Base-by-base conservation (phyloP, 208 protist genomes). In the Novymonas esmeraldas region DNA sequence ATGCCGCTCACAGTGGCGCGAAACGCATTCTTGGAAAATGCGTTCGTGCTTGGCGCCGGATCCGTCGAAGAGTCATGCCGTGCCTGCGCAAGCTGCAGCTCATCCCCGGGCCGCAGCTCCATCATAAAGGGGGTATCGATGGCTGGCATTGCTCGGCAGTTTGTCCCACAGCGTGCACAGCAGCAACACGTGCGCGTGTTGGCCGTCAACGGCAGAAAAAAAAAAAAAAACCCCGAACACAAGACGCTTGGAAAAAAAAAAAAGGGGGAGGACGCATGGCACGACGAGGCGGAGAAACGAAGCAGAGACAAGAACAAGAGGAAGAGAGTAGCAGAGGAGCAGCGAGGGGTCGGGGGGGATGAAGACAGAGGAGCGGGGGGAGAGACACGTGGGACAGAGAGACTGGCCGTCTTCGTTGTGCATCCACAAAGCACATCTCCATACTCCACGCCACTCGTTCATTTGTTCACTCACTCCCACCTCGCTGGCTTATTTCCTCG, bases 41-140 rank as follows among this genome's bases (percentile, higher is more conserved):
- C 57, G n/a, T 62, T 73, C 2, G 59, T 51, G 45, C 16, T 51
- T 18, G 39, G 20, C 9, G 67, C 34, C 16, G 58, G 5, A 2
- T 38, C 49, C 1, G 24, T 45, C 1, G 51, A 71, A 6, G 49
- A 48, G 5, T 61, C n/a, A 34, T 18, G 41, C 22, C 20, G 48
- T 50, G 24, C 55, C 9, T 49, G 56, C 1, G 73, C 41, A 18
- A 89, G 49, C 46, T 63, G 60, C 22, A 89, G 59, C 45, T 82
- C 70, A 70, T 85, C 80, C 3, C 63, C 71, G 31, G 73, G 64
- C 26, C 45, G 73, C 29, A 89, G 68, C 56, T 82, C 73, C 51
- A 79, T 79, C 6, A 82, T 33, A 49, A 86, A 89, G 0, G 83
- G 83, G 0, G 78, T 85, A 20, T 74, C 74, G 29, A 89, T 70